These are phyloP conservation scores for Dentipellis fragilis DNA, from an alignment of 768 basidiomycete species.

Conservation along the genomic window DNA sequence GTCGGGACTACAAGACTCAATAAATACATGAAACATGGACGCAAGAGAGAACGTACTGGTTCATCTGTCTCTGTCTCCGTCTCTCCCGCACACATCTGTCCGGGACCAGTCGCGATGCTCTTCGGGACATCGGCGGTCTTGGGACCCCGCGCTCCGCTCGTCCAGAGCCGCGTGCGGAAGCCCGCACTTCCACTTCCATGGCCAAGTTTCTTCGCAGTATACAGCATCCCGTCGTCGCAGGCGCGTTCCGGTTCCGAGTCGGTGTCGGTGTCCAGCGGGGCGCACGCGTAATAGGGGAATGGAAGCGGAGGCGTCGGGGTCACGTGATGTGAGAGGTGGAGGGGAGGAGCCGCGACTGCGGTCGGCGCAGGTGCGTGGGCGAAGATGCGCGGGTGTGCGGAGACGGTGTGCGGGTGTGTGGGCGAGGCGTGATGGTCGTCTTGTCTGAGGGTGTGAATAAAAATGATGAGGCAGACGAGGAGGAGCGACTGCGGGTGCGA, in stretches of 20 bases:
- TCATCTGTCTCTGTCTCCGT: slow-evolving; percentile 76
- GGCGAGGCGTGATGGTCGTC: not conserved
- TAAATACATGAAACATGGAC: not conserved
- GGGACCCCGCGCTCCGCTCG: not conserved
- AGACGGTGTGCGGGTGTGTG: not conserved
- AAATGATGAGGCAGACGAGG: slow-evolving; percentile 2
- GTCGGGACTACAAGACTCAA: slow-evolving; percentile 37
- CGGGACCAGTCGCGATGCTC: slow-evolving; percentile 54
- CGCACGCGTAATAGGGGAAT: slow-evolving; percentile 7
- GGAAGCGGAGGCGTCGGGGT: slow-evolving; percentile 1
- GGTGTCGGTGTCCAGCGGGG: slow-evolving; percentile 5
- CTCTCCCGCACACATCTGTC: slow-evolving; percentile 54
- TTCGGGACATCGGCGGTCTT: slow-evolving; percentile 5
- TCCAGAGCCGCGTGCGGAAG: slow-evolving; percentile 10
- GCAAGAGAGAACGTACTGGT: slow-evolving; percentile 38
- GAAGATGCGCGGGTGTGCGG: slow-evolving; percentile 1
- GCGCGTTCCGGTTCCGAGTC: slow-evolving; percentile 4
- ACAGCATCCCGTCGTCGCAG: slow-evolving; percentile 4
- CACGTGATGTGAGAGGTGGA: slow-evolving; percentile 6
- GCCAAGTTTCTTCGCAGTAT: slow-evolving; percentile 6
- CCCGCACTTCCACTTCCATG: not conserved
- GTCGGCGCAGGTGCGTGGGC: not conserved
- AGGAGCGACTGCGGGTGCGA: slow-evolving; percentile 6
- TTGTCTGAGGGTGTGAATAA: not conserved
- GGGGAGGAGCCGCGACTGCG: slow-evolving; percentile 11